Base-by-base conservation (phyloP, 75 land plant genomes). In the Selaginella tamariscina region DNA sequence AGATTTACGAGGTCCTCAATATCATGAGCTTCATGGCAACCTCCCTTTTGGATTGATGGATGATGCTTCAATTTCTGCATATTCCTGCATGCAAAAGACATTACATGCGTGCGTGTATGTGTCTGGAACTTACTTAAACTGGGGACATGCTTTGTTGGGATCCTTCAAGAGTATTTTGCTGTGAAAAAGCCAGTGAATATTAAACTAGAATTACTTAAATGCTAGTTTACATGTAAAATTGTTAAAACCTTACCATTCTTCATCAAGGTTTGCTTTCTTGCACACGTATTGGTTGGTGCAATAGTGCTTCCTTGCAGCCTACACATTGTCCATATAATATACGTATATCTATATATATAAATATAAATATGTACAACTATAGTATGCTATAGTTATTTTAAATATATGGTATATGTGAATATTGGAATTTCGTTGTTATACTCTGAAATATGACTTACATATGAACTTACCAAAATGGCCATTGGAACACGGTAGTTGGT, bases 1-100 rank as follows among this genome's bases (percentile, higher is more conserved):
- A 93, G 65, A 65, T 79, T 86, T 18, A 93, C 90, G 54, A 93
- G 88, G 70, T 93, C 98, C 75, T 93, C 98, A 70, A 93, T 93
- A 65, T 93, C 98, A 80, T 93, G 90, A 62, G 74, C 80, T 71
- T 93, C 98, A 76, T 84, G 64, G 63, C 78, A 80, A 27, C 90
- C 98, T 73, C 98, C 98, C 70, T 82, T 88, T 60, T 75, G 84
- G 71, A 93, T 77, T 23, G 95, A 84, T 29, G 82, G 72, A 67
- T 93, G 95, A 27, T 71, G 32, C 78, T 83, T 93, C 65, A 93
- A 77, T 73, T 85, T 86, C 66, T 83, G 67, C 18, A 73, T 77
- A 80, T 86, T 88, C 71, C 98, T 93, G 69, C 33, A 54, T 32
- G 54, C 18, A 28, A 67, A 13, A 67, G 15, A 5, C 24, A 70